Conservation (phyloP, 129 eudicot genomes). For the Tagetes erecta region DNA sequence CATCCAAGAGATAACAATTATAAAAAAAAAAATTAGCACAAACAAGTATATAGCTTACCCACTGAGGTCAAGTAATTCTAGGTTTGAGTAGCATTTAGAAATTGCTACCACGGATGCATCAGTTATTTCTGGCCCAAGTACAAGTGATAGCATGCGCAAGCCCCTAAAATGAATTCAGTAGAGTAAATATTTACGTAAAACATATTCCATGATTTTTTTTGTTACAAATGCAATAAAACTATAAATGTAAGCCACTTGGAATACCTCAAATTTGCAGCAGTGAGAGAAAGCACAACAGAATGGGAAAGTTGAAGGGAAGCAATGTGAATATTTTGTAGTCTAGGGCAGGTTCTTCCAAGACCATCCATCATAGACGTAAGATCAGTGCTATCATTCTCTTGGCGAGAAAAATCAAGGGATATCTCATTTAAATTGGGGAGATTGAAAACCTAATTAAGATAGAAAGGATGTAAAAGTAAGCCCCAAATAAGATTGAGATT, state of each 20-base stretch:
- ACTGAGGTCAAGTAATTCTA: slow-evolving; percentile 94
- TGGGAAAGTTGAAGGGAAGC: slow-evolving; percentile 73
- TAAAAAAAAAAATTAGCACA: not conserved
- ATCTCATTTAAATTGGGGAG: slow-evolving; percentile 83
- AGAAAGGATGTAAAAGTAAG: slow-evolving; percentile 11
- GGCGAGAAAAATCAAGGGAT: slow-evolving; percentile 75
- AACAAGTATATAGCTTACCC: slow-evolving; percentile 55
- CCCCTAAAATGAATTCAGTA: slow-evolving; percentile 49
- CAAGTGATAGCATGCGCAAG: slow-evolving; percentile 87
- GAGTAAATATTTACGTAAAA: not conserved
- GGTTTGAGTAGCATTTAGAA: slow-evolving; percentile 69
- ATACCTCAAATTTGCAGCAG: slow-evolving; percentile 89
- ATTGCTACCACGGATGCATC: slow-evolving; percentile 98
- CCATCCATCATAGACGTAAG: slow-evolving; percentile 64
- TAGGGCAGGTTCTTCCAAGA: slow-evolving; percentile 79
- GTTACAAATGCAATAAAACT: not conserved
- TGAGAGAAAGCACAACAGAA: slow-evolving; percentile 78
- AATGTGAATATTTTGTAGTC: slow-evolving; percentile 75
- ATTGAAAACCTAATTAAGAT: slow-evolving; percentile 62
- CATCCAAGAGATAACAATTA: not conserved
- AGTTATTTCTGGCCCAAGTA: slow-evolving; percentile 81
- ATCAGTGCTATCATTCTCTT: slow-evolving; percentile 79
- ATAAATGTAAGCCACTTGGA: not conserved
- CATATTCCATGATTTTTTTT: not conserved
- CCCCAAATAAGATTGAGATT: not conserved